Conservation (phyloP, 305 asterid genomes). For the Salvia sclarea region DNA sequence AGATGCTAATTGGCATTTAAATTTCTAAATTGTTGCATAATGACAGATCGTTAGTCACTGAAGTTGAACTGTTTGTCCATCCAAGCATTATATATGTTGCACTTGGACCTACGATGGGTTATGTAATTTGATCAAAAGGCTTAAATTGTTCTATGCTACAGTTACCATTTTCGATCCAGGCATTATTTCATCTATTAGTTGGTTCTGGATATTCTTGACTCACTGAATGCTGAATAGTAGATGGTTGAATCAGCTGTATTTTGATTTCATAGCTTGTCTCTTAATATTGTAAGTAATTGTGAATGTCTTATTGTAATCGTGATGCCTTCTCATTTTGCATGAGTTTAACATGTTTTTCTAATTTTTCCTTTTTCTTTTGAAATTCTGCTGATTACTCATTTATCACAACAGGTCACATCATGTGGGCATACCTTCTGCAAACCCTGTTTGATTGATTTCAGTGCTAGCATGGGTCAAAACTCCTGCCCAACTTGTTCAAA, state of each 20-base stretch:
- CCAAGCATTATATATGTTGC: background rate
- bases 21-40: background rate
- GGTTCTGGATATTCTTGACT: background rate
- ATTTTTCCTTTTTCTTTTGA: background rate
- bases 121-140: background rate
- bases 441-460: slow-evolving; percentile 71
- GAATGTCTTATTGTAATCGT: background rate
- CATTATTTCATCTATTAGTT: slow-evolving; percentile 13
- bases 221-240: background rate
- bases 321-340: background rate
- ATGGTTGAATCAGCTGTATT: background rate
- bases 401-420: slow-evolving; percentile 61
- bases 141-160: background rate
- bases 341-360: slow-evolving; percentile 1
- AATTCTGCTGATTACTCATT: slow-evolving; percentile 20
- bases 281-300: slow-evolving; percentile 6
- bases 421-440: slow-evolving; percentile 87
- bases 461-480: slow-evolving; percentile 64
- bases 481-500: slow-evolving; percentile 88
- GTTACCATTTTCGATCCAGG: background rate
- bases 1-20: background rate
- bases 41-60: background rate
- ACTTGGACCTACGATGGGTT: background rate
- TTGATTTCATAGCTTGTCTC: slow-evolving; percentile 22
- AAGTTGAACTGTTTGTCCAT: background rate